phyloP scores from a whole-genome alignment of 805 yeast species.

The Sugiyamaella valdiviana region DNA sequence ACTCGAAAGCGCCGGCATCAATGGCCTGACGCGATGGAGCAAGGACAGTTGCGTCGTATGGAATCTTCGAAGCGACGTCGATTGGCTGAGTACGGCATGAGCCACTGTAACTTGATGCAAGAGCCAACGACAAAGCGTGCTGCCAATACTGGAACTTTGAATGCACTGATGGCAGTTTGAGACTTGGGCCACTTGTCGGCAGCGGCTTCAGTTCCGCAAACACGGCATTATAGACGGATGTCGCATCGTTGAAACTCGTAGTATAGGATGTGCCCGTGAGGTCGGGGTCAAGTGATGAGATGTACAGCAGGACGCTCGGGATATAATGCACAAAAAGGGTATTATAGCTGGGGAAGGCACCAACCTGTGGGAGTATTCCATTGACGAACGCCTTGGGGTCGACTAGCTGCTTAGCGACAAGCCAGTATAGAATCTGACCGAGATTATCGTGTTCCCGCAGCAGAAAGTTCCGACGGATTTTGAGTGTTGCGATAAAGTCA shows the following conservation, averaged over 20 bases:
- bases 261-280: slow-evolving; percentile 6
- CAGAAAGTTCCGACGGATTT: slow-evolving; percentile 56
- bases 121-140: slow-evolving; percentile 24
- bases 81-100: slow-evolving; percentile 14
- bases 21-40: slow-evolving; percentile 26
- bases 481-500: slow-evolving; percentile 43
- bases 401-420: slow-evolving; percentile 36
- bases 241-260: slow-evolving; percentile 14
- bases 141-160: slow-evolving; percentile 22
- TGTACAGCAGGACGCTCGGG: slow-evolving; percentile 19
- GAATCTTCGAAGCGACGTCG: slow-evolving; percentile 11
- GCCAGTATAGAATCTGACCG: slow-evolving; percentile 57
- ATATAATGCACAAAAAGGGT: slow-evolving; percentile 50
- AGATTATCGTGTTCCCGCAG: slow-evolving; percentile 63
- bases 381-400: slow-evolving; percentile 34
- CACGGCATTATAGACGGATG: neutral
- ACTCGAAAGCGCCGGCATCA: slow-evolving; percentile 35
- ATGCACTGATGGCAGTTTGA: neutral
- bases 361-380: slow-evolving; percentile 40
- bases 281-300: slow-evolving; percentile 14
- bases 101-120: slow-evolving; percentile 17
- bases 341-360: slow-evolving; percentile 53
- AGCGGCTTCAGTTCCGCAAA: neutral
- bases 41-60: slow-evolving; percentile 22
- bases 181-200: neutral